Conservation (phyloP, 1,139 yeast species). For the Zygotorulaspora mrakii region DNA sequence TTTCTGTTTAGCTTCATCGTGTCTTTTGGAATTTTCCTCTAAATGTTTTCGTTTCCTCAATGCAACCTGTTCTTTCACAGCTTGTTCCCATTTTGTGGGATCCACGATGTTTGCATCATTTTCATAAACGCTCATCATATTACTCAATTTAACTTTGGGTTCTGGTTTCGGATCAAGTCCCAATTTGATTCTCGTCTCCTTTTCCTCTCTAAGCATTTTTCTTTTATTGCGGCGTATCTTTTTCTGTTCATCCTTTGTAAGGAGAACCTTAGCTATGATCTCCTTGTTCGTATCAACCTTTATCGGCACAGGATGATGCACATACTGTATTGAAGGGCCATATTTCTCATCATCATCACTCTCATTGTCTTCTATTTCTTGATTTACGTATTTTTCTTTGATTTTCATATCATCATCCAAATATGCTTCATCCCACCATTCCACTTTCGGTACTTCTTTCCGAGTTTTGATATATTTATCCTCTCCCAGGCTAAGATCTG, state of each 20-base stretch:
- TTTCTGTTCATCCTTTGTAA: conserved; percentile 77
- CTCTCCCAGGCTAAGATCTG: conserved; percentile 27
- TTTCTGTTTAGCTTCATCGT: conserved; percentile 25
- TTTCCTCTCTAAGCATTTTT: conserved; percentile 58
- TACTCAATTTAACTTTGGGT: conserved; percentile 79
- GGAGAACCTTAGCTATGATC: conserved; percentile 47
- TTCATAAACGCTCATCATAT: conserved; percentile 71
- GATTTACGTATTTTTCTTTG: conserved; percentile 21
- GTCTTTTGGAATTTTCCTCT: conserved; percentile 55
- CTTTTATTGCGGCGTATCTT: conserved; percentile 71
- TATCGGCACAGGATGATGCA: conserved; percentile 81
- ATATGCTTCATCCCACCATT: conserved; percentile 36
- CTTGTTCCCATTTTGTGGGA: conserved; percentile 80
- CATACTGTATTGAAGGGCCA: conserved; percentile 41
- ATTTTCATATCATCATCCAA: conserved; percentile 17
- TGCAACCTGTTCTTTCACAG: conserved; percentile 66
- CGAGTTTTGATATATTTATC: conserved; percentile 18
- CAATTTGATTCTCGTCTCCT: conserved; percentile 70
- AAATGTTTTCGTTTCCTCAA: conserved; percentile 61
- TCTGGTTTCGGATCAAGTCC: conserved; percentile 88
- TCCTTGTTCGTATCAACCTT: conserved; percentile 50
- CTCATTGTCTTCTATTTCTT: conserved; percentile 20
- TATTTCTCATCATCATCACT: conserved; percentile 27
- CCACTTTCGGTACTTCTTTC: conserved; percentile 22
- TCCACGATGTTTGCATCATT: conserved; percentile 86